Evolutionary conservation across 78 protist species (phyloP).

Genomic region (Dictyostelium intermedium): DNA sequence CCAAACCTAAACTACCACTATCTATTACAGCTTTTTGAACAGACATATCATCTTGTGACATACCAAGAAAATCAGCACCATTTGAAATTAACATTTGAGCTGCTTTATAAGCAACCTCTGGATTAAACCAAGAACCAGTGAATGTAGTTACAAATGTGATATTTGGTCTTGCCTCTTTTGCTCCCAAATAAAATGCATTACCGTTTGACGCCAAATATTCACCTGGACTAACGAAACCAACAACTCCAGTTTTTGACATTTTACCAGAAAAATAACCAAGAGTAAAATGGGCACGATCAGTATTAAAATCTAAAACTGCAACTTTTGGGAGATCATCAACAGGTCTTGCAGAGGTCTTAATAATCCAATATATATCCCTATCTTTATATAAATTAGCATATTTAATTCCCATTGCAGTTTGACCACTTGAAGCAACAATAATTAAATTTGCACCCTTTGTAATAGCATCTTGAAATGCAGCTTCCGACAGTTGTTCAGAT

Average conservation of each 20-base stretch:
- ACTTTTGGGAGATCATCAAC: background rate
- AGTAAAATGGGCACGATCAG: background rate
- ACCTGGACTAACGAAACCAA: slow-evolving; percentile 42
- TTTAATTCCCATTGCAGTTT: background rate
- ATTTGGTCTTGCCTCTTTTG: background rate
- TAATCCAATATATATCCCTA: background rate
- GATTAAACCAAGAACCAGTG: slow-evolving; percentile 28
- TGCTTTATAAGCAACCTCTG: slow-evolving; percentile 18
- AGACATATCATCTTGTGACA: slow-evolving; percentile 24
- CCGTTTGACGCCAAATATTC: background rate
- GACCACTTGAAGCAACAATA: slow-evolving; percentile 14
- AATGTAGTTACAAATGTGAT: background rate
- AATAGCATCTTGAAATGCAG: background rate
- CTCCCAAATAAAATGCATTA: slow-evolving; percentile 42
- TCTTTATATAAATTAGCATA: background rate
- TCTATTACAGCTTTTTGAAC: slow-evolving; percentile 10
- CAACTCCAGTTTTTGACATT: slow-evolving; percentile 3
- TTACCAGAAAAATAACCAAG: slow-evolving; percentile 36
- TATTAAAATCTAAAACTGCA: background rate
- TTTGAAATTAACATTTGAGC: background rate
- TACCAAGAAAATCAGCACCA: slow-evolving; percentile 28
- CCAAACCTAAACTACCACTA: background rate
- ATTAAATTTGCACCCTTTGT: background rate
- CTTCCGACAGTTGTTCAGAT: background rate
- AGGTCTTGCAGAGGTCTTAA: slow-evolving; percentile 5